These are phyloP conservation scores for Dictyostelium brefeldianum DNA, from an alignment of 78 protist species.

Conservation along the genomic window DNA sequence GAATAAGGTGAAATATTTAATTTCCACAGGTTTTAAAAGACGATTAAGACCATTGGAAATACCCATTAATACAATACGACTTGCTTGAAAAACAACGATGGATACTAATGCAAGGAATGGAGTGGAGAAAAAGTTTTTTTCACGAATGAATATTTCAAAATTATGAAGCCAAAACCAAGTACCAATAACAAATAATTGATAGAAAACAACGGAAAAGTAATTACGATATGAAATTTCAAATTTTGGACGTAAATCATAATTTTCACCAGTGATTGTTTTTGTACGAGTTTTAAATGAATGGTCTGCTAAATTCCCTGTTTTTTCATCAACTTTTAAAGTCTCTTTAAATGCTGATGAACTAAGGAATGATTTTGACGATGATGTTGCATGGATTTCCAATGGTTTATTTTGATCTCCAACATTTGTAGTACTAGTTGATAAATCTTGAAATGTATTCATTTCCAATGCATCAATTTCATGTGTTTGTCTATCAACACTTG, in stretches of 20 bases:
- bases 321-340: not conserved
- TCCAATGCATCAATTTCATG: not conserved
- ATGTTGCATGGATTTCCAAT: not conserved
- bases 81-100: slow-evolving; percentile 37
- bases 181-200: slow-evolving; percentile 47
- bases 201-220: slow-evolving; percentile 10
- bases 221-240: slow-evolving; percentile 48
- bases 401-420: too few relatives aligned
- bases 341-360: not conserved
- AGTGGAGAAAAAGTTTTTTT: slow-evolving; percentile 40
- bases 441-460: slow-evolving; percentile 1
- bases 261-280: not conserved
- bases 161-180: slow-evolving; percentile 78
- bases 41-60: slow-evolving; percentile 52
- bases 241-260: slow-evolving; percentile 33
- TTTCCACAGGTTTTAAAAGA: slow-evolving; percentile 41
- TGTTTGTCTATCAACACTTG: not conserved
- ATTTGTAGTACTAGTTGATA: not conserved
- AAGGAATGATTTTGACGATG: not conserved
- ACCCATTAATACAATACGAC: slow-evolving; percentile 53
- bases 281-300: slow-evolving; percentile 9
- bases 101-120: slow-evolving; percentile 30
- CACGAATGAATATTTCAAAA: slow-evolving; percentile 30
- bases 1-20: slow-evolving; percentile 52
- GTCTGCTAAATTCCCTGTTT: not conserved